Evolutionary conservation across 1,139 yeast genomes (phyloP), one percentile per base, ranked within the genome.

Genomic region (Yamadazyma siamensis): DNA sequence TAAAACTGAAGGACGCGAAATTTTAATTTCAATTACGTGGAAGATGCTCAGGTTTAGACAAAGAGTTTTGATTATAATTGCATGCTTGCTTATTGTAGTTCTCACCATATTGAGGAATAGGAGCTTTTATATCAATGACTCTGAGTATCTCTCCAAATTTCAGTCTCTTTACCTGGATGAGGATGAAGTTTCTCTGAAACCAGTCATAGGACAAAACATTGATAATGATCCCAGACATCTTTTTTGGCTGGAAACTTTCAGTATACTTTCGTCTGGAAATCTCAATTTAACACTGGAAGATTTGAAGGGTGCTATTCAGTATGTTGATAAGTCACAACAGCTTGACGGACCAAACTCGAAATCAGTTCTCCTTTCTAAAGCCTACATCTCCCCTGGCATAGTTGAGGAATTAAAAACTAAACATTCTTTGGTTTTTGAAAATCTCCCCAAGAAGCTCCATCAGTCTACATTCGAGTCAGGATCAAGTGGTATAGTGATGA

Each of bases 401-500:
- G 31, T 51, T 5, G 31, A 46, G 3, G 59, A 59, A 28, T 35
- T 64, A 16, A 49, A 41, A 27, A 18, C 24, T 6, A 59, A 57
- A 27, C 69, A 64, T 38, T 23, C 35, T 4, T 34, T 40, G 4
- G 46, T 61, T 2, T 38, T 56, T 21, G 28, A 39, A 5, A 41
- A 44, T 15, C 41, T 65, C 15, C 69, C 70, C 0, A 32, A 36
- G 4, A 40, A 44, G 17, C 38, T 61, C n/a, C 44, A 57, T 3
- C 40, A 39, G 5, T 26, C 54, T 0, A 51, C 59, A 2, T 63
- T 53, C 37, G 49, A 45, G 13, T 39, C 48, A 23, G 54, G 46
- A 6, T 43, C 61, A 1, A 50, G 36, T 24, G 71, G 71, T 20
- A 48, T 61, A 2, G 70, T 62, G 2, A 33, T 63, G 26, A 59